Percentiles rank a stretch among this genome's conserved stretches.
Conservation (phyloP, 2,329 filamentous ascomycete species). For the Annulohypoxylon truncatum region DNA sequence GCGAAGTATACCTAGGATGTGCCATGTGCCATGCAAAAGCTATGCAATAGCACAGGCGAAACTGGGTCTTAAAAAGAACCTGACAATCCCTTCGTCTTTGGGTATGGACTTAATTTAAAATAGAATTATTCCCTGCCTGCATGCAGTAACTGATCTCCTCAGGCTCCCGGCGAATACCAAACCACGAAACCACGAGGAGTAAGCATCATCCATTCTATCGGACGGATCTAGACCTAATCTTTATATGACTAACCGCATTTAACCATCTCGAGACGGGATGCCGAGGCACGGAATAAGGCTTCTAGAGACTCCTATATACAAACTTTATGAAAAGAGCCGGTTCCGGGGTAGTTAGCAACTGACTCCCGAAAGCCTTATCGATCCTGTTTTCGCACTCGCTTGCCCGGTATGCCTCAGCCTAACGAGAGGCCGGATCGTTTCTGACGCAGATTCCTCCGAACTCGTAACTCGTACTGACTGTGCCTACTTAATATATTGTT, state of each 20-base stretch:
- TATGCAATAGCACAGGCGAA: slow-evolving; percentile 1
- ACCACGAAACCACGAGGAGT: slow-evolving; percentile 5
- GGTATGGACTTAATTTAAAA: slow-evolving; percentile 8
- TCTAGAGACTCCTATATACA: neutral
- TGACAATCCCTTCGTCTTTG: neutral
- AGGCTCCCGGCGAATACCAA: neutral
- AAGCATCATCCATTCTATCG: slow-evolving; percentile 10
- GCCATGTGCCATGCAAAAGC: neutral
- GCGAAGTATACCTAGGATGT: neutral
- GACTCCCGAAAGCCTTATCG: slow-evolving; percentile 2
- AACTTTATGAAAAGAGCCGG: neutral
- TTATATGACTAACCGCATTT: neutral
- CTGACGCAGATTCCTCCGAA: neutral
- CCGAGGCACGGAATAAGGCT: neutral
- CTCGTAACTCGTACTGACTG: neutral
- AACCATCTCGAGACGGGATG: neutral
- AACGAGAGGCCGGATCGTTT: neutral
- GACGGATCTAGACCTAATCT: slow-evolving; percentile 6
- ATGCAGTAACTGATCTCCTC: slow-evolving; percentile 2
- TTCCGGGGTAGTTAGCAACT: neutral
- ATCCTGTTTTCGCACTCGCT: slow-evolving; percentile 15
- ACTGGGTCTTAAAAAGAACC: neutral
- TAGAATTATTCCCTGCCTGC: slow-evolving; percentile 11
- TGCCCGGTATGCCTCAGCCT: neutral
- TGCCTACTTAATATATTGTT: neutral